Evolutionary conservation across 306 rosid genomes (phyloP).

Genomic region (Lathyrus oleraceus): DNA sequence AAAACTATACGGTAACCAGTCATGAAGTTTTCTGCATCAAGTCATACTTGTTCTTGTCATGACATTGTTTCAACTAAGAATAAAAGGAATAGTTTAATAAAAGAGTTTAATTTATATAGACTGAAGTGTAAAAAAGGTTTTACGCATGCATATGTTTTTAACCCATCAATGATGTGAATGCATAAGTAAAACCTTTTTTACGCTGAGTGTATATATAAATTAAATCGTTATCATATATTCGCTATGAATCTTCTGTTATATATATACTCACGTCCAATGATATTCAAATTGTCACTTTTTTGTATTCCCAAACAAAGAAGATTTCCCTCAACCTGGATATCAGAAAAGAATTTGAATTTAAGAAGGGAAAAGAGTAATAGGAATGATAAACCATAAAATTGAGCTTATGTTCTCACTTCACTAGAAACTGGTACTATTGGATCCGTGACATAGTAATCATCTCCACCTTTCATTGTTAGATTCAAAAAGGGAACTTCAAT

Average conservation of each 20-base stretch:
- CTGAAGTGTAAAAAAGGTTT: too few relatives aligned
- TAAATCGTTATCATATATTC: not conserved
- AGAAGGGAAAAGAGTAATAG: slow-evolving; percentile 21
- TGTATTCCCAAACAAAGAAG: slow-evolving; percentile 54
- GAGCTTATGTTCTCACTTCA: slow-evolving; percentile 39
- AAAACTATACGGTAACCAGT: slow-evolving; percentile 76
- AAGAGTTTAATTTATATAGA: not conserved
- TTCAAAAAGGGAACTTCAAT: slow-evolving; percentile 46
- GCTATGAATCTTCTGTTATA: slow-evolving; percentile 17
- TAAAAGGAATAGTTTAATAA: slow-evolving; percentile 11
- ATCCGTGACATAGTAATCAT: slow-evolving; percentile 36
- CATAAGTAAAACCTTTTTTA: too few relatives aligned
- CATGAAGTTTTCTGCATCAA: slow-evolving; percentile 89
- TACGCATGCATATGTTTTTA: too few relatives aligned
- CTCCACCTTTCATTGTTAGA: slow-evolving; percentile 84
- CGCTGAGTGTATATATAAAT: too few relatives aligned
- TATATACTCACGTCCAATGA: slow-evolving; percentile 88
- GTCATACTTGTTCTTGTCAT: not conserved
- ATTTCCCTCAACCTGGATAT: slow-evolving; percentile 42
- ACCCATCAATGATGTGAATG: too few relatives aligned
- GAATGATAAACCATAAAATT: slow-evolving; percentile 6
- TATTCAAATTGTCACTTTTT: slow-evolving; percentile 55
- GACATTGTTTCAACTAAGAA: slow-evolving; percentile 18
- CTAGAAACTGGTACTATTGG: slow-evolving; percentile 9
- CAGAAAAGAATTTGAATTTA: slow-evolving; percentile 25